phyloP scores from a whole-genome alignment of 768 basidiomycete genomes.

The Pleurotus cornucopiae region DNA sequence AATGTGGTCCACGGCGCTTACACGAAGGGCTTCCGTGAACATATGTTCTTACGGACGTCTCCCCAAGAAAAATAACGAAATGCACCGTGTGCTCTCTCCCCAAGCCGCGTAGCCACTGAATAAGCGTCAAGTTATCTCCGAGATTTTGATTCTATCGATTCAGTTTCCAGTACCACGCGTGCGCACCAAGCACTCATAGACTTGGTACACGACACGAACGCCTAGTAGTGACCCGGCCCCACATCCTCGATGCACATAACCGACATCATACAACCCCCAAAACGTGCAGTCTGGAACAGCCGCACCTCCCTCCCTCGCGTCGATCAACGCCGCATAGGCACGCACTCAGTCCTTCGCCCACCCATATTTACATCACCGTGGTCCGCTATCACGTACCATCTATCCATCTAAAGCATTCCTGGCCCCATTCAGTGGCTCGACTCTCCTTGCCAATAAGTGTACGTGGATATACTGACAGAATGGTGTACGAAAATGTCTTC shows the following conservation, averaged over 20 bases:
- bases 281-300: not conserved
- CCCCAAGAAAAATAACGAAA: too few relatives aligned
- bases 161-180: not conserved
- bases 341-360: not conserved
- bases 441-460: not conserved
- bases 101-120: too few relatives aligned
- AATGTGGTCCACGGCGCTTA: too few relatives aligned
- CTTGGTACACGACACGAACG: not conserved
- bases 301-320: not conserved
- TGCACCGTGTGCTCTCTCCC: too few relatives aligned
- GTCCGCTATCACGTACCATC: not conserved
- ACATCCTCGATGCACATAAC: not conserved
- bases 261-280: not conserved
- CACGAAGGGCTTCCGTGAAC: too few relatives aligned
- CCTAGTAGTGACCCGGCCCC: not conserved
- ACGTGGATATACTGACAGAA: not conserved
- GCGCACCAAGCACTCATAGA: not conserved
- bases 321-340: constrained; percentile 9
- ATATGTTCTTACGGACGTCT: too few relatives aligned
- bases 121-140: not conserved
- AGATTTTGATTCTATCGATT: not conserved
- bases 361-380: not conserved
- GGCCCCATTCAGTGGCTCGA: not conserved
- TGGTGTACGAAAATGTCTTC: not conserved
- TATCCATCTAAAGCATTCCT: constrained; percentile 4